Evolutionary conservation across 2,329 filamentous ascomycete species (phyloP), one percentile per base, ranked within the genome.

Genomic region (Pseudogymnoascus sp.): DNA sequence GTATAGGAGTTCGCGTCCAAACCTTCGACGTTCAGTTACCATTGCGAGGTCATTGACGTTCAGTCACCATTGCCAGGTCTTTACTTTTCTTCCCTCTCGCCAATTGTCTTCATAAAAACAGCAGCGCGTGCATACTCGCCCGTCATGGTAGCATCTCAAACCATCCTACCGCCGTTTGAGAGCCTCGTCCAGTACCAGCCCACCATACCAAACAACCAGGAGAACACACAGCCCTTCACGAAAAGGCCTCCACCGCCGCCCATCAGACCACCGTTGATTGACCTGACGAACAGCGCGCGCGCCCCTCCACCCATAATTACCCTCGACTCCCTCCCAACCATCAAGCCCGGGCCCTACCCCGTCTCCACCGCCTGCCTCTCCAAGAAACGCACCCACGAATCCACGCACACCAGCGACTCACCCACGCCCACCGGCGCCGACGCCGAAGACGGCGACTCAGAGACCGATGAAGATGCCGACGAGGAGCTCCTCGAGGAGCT

Each of bases 381-480:
- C 51, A 57, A 57, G n/a, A 57, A 57, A 26, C 51, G 51, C 29
- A 18, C 51, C 29, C 16, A 57, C 29, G 26, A 34, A 8, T 5
- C n/a, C 29, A 34, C 51, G 26, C 51, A n/a, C 29, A 57, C 29
- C 10, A 57, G 51, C 29, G 29, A 57, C 29, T 57, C 51, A 10
- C 51, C 51, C 29, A 57, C 51, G 4, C 29, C 51, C 16, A 34
- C 51, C 11, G 51, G 51, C 51, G n/a, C 26, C 51, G 62, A 63
- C 16, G 66, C 66, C 18, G 63, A 63, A 16, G 60, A 64, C 12
- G 64, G 66, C 61, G 63, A 59, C 29, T 63, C 62, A 39, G 64
- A 68, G 26, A 64, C 40, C n/a, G 62, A 66, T 42, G 65, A 69
- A 54, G 66, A 67, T 6, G 51, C 51, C 51, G 51, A 57, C n/a